Evolutionary conservation across 306 rosid genomes (phyloP).

Genomic region (Psophocarpus tetragonolobus): DNA sequence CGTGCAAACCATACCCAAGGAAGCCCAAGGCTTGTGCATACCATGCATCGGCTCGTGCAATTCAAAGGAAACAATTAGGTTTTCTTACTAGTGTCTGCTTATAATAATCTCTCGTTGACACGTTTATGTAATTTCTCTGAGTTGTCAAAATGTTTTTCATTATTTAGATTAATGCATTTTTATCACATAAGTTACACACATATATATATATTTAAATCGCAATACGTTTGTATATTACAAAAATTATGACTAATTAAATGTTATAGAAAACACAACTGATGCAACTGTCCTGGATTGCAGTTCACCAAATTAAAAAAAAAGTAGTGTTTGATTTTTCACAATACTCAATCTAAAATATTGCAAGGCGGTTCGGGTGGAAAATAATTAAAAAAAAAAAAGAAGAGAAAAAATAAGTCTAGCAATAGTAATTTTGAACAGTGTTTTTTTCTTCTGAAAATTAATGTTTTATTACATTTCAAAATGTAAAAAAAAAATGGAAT

Average conservation of each 20-base stretch:
- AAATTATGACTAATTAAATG: not conserved
- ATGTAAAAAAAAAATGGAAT: too few relatives aligned
- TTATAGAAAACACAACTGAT: too few relatives aligned
- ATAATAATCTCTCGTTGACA: not conserved
- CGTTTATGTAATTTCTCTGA: not conserved
- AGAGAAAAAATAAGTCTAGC: too few relatives aligned
- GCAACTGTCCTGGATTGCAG: not conserved
- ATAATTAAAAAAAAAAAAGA: too few relatives aligned
- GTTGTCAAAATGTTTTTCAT: not conserved
- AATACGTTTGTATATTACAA: not conserved
- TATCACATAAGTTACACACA: too few relatives aligned
- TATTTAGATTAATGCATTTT: not conserved
- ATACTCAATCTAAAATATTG: too few relatives aligned
- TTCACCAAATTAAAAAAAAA: not conserved
- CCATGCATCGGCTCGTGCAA: constrained; percentile 36
- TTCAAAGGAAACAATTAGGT: not conserved
- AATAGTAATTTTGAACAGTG: too few relatives aligned
- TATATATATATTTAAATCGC: not conserved
- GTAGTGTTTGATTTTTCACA: too few relatives aligned
- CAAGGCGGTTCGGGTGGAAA: too few relatives aligned
- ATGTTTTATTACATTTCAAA: too few relatives aligned
- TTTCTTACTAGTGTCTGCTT: not conserved
- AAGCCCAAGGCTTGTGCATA: constrained; percentile 27
- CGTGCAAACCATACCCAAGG: constrained; percentile 22
- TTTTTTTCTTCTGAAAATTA: too few relatives aligned